Conservation (phyloP, 2,329 filamentous ascomycete species). For the Diaporthe sp. region DNA sequence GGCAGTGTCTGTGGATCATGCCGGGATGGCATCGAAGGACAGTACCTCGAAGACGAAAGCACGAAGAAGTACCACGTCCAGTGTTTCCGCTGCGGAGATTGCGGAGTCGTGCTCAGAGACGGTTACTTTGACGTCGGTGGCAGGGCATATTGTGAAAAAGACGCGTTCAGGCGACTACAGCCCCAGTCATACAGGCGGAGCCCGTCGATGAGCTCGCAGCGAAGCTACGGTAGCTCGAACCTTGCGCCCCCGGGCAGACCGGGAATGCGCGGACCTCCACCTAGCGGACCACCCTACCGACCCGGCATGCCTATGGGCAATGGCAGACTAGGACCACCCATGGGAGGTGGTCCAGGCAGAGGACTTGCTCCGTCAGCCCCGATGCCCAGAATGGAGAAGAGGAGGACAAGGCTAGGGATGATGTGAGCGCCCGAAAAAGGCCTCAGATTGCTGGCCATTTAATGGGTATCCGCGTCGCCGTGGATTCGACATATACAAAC, state of each 20-base stretch:
- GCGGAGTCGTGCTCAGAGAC: constrained; percentile 78
- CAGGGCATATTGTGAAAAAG: constrained; percentile 86
- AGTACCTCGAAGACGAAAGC: constrained; percentile 88
- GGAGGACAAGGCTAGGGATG: constrained; percentile 73
- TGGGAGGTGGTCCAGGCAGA: constrained; percentile 53
- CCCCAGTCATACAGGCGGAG: constrained; percentile 36
- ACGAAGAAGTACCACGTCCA: constrained; percentile 86
- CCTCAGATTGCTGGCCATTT: not conserved
- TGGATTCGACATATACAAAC: constrained; percentile 17
- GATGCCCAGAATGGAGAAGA: constrained; percentile 71
- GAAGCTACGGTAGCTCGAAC: constrained; percentile 40
- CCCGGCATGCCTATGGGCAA: constrained; percentile 41
- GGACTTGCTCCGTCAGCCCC: constrained; percentile 49
- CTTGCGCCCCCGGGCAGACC: constrained; percentile 41
- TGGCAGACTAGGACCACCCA: constrained; percentile 39
- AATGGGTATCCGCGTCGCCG: not conserved
- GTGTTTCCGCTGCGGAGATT: constrained; percentile 89
- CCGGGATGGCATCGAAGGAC: constrained; percentile 89
- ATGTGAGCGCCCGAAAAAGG: constrained; percentile 56
- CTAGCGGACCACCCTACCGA: constrained; percentile 37
- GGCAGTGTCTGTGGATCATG: constrained; percentile 87
- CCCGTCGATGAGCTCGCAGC: constrained; percentile 40
- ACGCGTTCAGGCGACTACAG: constrained; percentile 74
- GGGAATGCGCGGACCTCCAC: constrained; percentile 41
- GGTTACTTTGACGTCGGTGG: constrained; percentile 94